Evolutionary conservation across 371 early-diverging fungal genomes (phyloP).

Genomic region (Ordospora colligata): DNA sequence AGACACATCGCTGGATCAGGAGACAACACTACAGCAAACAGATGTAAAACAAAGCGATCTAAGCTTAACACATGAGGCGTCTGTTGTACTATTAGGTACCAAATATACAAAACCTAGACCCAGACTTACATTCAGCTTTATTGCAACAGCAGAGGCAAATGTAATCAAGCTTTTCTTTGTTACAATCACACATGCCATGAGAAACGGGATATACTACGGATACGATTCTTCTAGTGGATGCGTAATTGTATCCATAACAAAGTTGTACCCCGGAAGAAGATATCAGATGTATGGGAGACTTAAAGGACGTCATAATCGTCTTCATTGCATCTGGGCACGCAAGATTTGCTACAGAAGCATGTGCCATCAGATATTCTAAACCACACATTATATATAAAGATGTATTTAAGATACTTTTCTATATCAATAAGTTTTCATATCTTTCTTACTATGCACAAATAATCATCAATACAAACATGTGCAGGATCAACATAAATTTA

Average conservation of each 20-base stretch:
- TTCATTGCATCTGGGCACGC: not conserved
- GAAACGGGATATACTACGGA: not conserved
- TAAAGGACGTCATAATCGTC: not conserved
- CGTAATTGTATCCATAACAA: not conserved
- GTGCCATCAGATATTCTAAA: conserved; percentile 7
- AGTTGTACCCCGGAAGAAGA: not conserved
- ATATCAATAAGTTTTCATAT: too few relatives aligned
- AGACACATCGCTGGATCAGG: too few relatives aligned
- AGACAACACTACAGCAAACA: too few relatives aligned
- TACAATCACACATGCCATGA: not conserved
- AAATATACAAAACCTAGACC: not conserved
- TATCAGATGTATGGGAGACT: not conserved
- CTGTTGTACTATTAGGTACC: not conserved
- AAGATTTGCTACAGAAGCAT: not conserved
- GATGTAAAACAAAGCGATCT: not conserved
- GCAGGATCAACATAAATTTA: too few relatives aligned
- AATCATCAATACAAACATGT: too few relatives aligned
- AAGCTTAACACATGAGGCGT: not conserved
- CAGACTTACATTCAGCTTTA: not conserved
- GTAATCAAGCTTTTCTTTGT: conserved; percentile 5
- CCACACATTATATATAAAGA: not conserved
- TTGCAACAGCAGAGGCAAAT: not conserved
- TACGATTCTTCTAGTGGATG: not conserved
- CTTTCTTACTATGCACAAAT: too few relatives aligned
- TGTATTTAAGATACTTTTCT: too few relatives aligned